These are phyloP conservation scores for Carex kokanica DNA, from an alignment of 176 grass and related monocot species.

Conservation along the genomic window DNA sequence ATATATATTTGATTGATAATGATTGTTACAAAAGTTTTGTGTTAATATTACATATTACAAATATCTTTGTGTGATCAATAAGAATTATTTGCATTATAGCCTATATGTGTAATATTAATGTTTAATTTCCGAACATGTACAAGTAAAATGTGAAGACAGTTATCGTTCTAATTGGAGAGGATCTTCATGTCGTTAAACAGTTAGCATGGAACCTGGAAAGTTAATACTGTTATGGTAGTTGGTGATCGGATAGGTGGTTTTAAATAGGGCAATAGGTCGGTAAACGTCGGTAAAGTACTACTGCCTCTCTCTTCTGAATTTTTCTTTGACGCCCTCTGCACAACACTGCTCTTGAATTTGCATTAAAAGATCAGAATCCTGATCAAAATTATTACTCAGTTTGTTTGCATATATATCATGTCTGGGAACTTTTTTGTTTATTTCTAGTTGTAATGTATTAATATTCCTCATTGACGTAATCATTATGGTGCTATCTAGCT, in stretches of 20 bases:
- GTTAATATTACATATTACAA: neutral
- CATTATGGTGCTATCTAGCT: neutral
- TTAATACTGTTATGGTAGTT: constrained; percentile 26
- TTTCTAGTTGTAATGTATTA: neutral
- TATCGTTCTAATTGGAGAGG: constrained; percentile 8
- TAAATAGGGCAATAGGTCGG: constrained; percentile 5
- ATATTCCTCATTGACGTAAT: neutral
- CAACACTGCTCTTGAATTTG: neutral
- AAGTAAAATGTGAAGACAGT: neutral
- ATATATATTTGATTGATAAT: no score
- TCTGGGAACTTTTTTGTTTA: neutral
- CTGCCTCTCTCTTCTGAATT: neutral
- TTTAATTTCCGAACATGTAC: neutral
- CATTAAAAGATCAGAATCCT: neutral
- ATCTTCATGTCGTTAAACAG: neutral
- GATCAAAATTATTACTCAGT: neutral
- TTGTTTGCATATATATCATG: neutral
- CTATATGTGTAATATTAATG: neutral
- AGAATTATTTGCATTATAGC: neutral
- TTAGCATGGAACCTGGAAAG: constrained; percentile 17
- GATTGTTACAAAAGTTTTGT: no score
- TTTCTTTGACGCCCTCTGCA: neutral
- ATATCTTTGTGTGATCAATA: neutral
- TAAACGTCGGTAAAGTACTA: neutral
- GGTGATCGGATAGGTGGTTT: constrained; percentile 14